Percentiles rank a stretch among this genome's conserved stretches.
These are phyloP conservation scores for Aspergillus neoniger DNA, from an alignment of 2,329 filamentous ascomycete species.

Conservation along the genomic window DNA sequence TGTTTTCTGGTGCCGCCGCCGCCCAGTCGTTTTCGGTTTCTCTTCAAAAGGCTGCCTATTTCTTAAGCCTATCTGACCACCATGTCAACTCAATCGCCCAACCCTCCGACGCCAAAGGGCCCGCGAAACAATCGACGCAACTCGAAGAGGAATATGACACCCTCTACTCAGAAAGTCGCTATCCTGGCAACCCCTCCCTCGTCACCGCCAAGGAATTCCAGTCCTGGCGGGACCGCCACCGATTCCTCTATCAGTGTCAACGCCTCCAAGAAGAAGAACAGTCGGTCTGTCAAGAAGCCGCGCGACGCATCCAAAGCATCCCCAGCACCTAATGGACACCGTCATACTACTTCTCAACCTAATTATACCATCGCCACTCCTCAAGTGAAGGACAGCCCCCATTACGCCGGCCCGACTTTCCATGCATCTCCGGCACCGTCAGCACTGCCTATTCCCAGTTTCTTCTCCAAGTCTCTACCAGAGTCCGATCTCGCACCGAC, in stretches of 20 bases:
- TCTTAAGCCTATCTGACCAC: conserved; percentile 48
- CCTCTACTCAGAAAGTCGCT: conserved; percentile 32
- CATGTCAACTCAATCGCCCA: conserved; percentile 49
- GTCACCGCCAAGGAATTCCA: conserved; percentile 38
- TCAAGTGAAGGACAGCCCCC: conserved; percentile 40
- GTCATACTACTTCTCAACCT: conserved; percentile 38
- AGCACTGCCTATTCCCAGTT: conserved; percentile 85
- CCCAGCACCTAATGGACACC: conserved; percentile 30
- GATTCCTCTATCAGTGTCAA: conserved; percentile 34
- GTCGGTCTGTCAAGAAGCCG: conserved; percentile 39
- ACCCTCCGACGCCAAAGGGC: conserved; percentile 43
- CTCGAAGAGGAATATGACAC: conserved; percentile 38
- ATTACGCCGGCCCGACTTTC: conserved; percentile 90
- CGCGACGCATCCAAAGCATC: conserved; percentile 31
- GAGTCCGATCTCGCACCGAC: conserved; percentile 54
- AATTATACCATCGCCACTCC: conserved; percentile 42
- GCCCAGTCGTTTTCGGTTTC: conserved; percentile 32
- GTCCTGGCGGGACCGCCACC: conserved; percentile 32
- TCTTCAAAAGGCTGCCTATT: conserved; percentile 50
- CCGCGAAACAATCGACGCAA: conserved; percentile 40
- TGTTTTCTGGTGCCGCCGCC: conserved; percentile 28
- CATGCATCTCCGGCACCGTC: conserved; percentile 92
- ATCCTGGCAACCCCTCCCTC: conserved; percentile 39
- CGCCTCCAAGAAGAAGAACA: conserved; percentile 40
- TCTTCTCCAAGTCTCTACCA: conserved; percentile 74